These are phyloP conservation scores for Claviceps pusilla DNA, from an alignment of 2,329 filamentous ascomycete species.

Conservation along the genomic window DNA sequence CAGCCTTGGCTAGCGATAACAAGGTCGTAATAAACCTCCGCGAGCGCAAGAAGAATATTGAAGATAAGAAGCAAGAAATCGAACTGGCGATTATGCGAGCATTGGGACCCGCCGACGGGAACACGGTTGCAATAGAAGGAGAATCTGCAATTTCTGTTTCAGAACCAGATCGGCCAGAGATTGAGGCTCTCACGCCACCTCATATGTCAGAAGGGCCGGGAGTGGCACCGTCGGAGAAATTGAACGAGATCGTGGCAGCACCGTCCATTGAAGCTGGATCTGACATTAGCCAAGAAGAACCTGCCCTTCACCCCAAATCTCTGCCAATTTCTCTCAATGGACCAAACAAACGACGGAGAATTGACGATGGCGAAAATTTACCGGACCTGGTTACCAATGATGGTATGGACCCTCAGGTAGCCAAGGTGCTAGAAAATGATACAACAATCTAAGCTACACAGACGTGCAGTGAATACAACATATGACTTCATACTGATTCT, in stretches of 20 bases:
- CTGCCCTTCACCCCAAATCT: conserved; percentile 32
- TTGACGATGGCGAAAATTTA: conserved; percentile 36
- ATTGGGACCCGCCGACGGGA: conserved; percentile 45
- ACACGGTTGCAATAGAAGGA: conserved; percentile 31
- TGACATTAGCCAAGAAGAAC: conserved; percentile 24
- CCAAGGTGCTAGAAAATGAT: conserved; percentile 36
- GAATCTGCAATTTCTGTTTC: conserved; percentile 30
- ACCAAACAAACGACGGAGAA: conserved; percentile 40
- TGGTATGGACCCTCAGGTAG: conserved; percentile 41
- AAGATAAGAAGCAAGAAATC: conserved; percentile 72
- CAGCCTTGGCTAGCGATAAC: conserved; percentile 56
- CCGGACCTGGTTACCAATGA: conserved; percentile 39
- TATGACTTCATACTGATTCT: no score
- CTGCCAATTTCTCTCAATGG: conserved; percentile 35
- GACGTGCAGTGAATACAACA: no score
- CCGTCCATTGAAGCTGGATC: conserved; percentile 16
- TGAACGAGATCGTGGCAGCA: conserved; percentile 6
- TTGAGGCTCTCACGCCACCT: conserved; percentile 80
- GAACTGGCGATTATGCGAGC: conserved; percentile 84
- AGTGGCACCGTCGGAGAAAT: conserved; percentile 7
- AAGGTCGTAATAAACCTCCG: conserved; percentile 47
- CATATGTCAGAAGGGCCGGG: conserved; percentile 31
- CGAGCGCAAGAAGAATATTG: conserved; percentile 55
- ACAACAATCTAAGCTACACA: not conserved
- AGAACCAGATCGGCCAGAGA: conserved; percentile 59